Evolutionary conservation across 805 yeast species (phyloP), one percentile per base, ranked within the genome.

Genomic region (Saccharomycopsis amapae): DNA sequence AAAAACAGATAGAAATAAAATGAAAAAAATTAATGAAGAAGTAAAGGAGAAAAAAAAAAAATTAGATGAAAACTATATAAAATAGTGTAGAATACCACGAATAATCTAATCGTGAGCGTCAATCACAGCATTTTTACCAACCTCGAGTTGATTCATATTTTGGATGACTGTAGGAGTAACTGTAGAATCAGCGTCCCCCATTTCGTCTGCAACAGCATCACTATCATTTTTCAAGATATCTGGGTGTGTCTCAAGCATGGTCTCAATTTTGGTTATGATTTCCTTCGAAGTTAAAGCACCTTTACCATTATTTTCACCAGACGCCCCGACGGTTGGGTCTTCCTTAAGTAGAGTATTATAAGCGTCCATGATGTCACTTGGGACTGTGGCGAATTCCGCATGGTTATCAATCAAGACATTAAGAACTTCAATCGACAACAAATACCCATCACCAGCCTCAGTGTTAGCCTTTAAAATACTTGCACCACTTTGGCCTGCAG

Each of bases 351-450:
- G 53, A 5, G 50, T 33, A 7, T 50, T 52, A 31, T 53, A 70
- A 32, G 82, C 62, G 7, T 66, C 66, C 55, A 73, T 57, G 33
- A 87, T 57, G 53, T 79, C 89, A 2, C 61, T 62, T 0, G 98
- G 97, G 34, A 90, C 81, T 44, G 79, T 69, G 33, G 87, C 75
- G 51, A 90, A 73, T 48, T 84, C 85, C 52, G 84, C 89, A 60
- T 85, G 88, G 50, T 79, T 72, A 48, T 85, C 85, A 52, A 93
- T 88, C 61, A 93, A 67, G 52, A 79, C 78, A 61, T 86, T 85
- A 30, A 93, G 81, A 26, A 88, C 90, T 60, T 90, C 97, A 58
- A 93, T 89, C 1, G 95, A 95, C 53, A 87, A 67, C 58, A 89
- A 85, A 59, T 89, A 88, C 22, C 76, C 75, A 53, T 86, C 93